Evolutionary conservation across 2,329 filamentous ascomycete species (phyloP).

Genomic region (Cladosporium cucumerinum): DNA sequence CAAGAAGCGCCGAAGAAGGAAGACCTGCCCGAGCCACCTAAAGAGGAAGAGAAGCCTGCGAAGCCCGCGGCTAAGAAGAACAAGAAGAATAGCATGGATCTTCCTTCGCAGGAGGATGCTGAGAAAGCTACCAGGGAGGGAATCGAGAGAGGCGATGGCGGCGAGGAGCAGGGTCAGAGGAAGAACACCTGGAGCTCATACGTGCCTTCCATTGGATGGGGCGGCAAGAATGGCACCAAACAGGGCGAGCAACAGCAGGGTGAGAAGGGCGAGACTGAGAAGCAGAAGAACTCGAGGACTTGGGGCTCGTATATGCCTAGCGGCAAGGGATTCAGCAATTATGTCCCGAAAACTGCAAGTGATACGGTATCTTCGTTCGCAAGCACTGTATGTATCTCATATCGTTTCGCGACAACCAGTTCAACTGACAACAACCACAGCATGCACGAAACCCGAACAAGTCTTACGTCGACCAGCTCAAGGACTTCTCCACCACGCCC

Average conservation of each 20-base stretch:
- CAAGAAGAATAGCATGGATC: constrained; percentile 28
- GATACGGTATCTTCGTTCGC: constrained; percentile 44
- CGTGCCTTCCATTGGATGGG: constrained; percentile 21
- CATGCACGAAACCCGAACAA: constrained; percentile 48
- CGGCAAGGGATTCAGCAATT: constrained; percentile 47
- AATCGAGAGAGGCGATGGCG: constrained; percentile 19
- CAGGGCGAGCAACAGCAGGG: constrained; percentile 12
- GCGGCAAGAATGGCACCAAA: constrained; percentile 24
- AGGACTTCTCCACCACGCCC: constrained; percentile 50
- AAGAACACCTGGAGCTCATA: constrained; percentile 34
- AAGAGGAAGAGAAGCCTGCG: constrained; percentile 22
- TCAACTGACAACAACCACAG: constrained; percentile 17
- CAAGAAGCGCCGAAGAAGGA: constrained; percentile 22
- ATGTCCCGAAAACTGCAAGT: constrained; percentile 43
- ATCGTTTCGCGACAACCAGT: background rate
- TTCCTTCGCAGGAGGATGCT: constrained; percentile 36
- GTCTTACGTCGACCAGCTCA: constrained; percentile 48
- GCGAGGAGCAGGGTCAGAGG: constrained; percentile 20
- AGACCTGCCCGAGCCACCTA: constrained; percentile 21
- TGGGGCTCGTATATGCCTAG: constrained; percentile 49
- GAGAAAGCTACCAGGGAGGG: constrained; percentile 32
- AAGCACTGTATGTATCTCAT: constrained; percentile 31
- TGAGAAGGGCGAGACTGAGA: constrained; percentile 31
- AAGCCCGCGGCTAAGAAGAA: constrained; percentile 24
- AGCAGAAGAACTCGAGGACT: constrained; percentile 37